phyloP scores from a whole-genome alignment of 768 basidiomycete species.

The Tricholoma saponaceum region DNA sequence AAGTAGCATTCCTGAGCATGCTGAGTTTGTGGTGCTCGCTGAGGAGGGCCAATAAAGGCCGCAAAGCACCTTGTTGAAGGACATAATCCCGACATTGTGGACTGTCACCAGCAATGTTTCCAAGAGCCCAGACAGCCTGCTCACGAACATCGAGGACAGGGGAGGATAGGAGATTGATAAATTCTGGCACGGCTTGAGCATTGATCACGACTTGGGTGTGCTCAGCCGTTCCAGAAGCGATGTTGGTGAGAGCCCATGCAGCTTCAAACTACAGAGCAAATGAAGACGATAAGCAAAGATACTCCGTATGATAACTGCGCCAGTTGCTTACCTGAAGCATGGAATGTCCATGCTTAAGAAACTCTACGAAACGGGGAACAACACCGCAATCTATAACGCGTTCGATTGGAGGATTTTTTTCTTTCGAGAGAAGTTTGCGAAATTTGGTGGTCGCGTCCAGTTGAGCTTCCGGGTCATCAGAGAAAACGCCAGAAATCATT shows the following conservation, averaged over 20 bases:
- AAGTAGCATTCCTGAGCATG: slow-evolving; percentile 98
- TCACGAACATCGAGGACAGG: slow-evolving; percentile 94
- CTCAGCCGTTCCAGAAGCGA: slow-evolving; percentile 96
- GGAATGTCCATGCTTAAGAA: slow-evolving; percentile 73
- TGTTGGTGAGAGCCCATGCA: slow-evolving; percentile 97
- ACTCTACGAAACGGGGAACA: slow-evolving; percentile 95
- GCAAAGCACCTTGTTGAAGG: slow-evolving; percentile 86
- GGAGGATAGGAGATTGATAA: slow-evolving; percentile 95
- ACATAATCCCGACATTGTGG: slow-evolving; percentile 98
- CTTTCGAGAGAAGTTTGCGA: slow-evolving; percentile 97
- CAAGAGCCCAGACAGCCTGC: slow-evolving; percentile 99
- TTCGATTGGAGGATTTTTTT: slow-evolving; percentile 99
- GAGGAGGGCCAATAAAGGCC: slow-evolving; percentile 83
- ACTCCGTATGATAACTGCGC: neutral
- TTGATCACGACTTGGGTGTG: slow-evolving; percentile 98
- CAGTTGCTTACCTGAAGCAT: slow-evolving; percentile 70
- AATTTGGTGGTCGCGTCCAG: slow-evolving; percentile 97
- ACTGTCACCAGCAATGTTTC: slow-evolving; percentile 98
- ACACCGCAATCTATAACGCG: slow-evolving; percentile 97
- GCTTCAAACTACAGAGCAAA: slow-evolving; percentile 76
- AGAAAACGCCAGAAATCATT: slow-evolving; percentile 93
- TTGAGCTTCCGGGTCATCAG: slow-evolving; percentile 87
- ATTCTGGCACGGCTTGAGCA: slow-evolving; percentile 92
- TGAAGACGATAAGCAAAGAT: slow-evolving; percentile 7
- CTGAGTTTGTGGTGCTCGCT: slow-evolving; percentile 98